Evolutionary conservation across 2,329 filamentous ascomycete genomes (phyloP).

Genomic region (Verticillium albo-atrum): DNA sequence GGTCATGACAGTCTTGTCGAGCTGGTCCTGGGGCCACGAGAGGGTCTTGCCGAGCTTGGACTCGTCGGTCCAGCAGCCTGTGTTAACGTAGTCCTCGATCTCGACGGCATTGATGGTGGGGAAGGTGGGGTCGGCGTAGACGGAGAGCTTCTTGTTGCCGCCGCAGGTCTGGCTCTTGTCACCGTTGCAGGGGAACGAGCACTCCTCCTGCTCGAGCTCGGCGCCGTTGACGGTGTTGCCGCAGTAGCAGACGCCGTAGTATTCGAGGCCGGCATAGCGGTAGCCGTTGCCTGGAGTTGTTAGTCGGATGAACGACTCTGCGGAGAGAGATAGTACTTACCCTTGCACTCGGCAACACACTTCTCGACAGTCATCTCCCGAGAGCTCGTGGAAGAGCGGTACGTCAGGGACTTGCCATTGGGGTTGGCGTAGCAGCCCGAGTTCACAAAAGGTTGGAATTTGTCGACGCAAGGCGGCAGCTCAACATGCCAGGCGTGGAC

Average conservation of each 20-base stretch:
- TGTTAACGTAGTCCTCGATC: conserved; percentile 48
- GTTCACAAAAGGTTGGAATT: conserved; percentile 43
- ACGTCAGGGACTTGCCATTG: conserved; percentile 29
- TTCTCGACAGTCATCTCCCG: conserved; percentile 41
- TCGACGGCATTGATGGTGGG: conserved; percentile 36
- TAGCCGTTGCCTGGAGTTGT: conserved; percentile 36
- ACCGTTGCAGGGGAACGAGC: conserved; percentile 50
- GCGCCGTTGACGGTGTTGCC: conserved; percentile 48
- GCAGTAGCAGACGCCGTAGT: conserved; percentile 50
- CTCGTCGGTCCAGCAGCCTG: conserved; percentile 57
- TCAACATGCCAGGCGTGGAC: conserved; percentile 37
- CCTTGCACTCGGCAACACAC: conserved; percentile 46
- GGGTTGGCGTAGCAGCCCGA: conserved; percentile 42
- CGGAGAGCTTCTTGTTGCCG: conserved; percentile 39
- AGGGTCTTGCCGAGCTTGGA: conserved; percentile 37
- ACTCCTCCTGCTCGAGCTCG: conserved; percentile 46
- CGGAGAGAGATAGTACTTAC: conserved; percentile 16
- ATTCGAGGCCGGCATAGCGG: conserved; percentile 46
- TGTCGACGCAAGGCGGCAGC: conserved; percentile 37
- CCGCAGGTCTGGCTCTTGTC: conserved; percentile 42
- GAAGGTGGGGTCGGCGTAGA: conserved; percentile 46
- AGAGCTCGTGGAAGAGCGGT: conserved; percentile 32
- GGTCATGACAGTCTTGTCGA: conserved; percentile 32
- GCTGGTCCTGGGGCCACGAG: conserved; percentile 33
- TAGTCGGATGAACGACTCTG: neutral